Evolutionary conservation across 2,329 filamentous ascomycete genomes (phyloP), one percentile per base, ranked within the genome.

Genomic region (Domatiomyces catenatus): DNA sequence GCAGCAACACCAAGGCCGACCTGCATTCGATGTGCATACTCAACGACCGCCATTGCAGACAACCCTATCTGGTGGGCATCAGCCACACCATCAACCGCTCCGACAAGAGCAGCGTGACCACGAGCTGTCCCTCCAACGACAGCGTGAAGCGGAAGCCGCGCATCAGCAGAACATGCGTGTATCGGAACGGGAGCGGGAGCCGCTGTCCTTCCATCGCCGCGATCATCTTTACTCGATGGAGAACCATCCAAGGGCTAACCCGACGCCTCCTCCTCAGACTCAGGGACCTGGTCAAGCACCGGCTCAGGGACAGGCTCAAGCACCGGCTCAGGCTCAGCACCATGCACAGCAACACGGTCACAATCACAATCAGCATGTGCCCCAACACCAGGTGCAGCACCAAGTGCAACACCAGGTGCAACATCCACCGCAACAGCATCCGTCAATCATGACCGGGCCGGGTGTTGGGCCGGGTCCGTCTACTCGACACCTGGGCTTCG

Each of bases 61-160:
- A 8, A 50, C 48, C 24, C 53, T 53, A 24, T 48, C 52, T 8
- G 53, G 49, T 8, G 53, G 49, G 10, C 42, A 52, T 8, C 54
- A 57, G 17, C 55, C 50, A 26, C 50, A 43, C 44, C 53, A 53
- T 22, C 49, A 55, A 32, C 48, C 53, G 32, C 54, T 62, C 43
- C 56, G 56, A 19, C 48, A 56, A 19, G 55, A 57, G 44, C 54
- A 57, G 32, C 48, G 54, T 8, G 54, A 58, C 22, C 54, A 58
- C 28, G 52, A 56, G 22, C 48, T 50, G 50, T 48, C 52, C 4
- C 44, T 56, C 4, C 52, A 53, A 24, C 51, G 52, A 44, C 54
- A 56, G 24, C 50, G 50, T 12, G 54, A 56, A n/a, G 19, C 53
- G 8, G 52, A 54, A 32, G 48, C 44, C 15, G 50, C 26, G n/a